Evolutionary conservation across 352 stramenopile species (phyloP).

Genomic region (Aphanomyces stellatus): DNA sequence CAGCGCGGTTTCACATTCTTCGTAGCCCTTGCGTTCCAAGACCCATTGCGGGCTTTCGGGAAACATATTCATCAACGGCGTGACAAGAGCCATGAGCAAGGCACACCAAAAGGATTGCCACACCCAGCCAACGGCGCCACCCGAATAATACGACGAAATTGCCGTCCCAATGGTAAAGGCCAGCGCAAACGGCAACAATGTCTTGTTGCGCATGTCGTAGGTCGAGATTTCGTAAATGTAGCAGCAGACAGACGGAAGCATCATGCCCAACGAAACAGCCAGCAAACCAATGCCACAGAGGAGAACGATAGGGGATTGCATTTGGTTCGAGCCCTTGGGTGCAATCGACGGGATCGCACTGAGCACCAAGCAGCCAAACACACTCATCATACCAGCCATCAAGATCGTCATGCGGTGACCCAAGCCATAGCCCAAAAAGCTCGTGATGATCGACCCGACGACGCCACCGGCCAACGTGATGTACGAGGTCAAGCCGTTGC

Average conservation of each 20-base stretch:
- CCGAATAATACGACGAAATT: slow-evolving; percentile 56
- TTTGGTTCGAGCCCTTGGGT: not conserved
- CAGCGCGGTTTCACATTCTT: slow-evolving; percentile 62
- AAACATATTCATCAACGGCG: slow-evolving; percentile 75
- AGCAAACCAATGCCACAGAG: slow-evolving; percentile 56
- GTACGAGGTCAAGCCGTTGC: slow-evolving; percentile 56
- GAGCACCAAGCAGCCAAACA: slow-evolving; percentile 53
- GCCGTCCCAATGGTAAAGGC: slow-evolving; percentile 60
- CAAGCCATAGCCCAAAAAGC: slow-evolving; percentile 58
- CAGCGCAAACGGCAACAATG: slow-evolving; percentile 58
- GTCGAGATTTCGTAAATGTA: slow-evolving; percentile 86
- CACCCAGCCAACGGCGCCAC: slow-evolving; percentile 67
- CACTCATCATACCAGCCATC: slow-evolving; percentile 49
- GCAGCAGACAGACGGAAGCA: slow-evolving; percentile 62
- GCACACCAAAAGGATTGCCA: slow-evolving; percentile 79
- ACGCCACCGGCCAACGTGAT: slow-evolving; percentile 52
- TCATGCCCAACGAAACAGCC: slow-evolving; percentile 42
- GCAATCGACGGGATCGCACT: slow-evolving; percentile 16
- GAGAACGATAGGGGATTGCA: slow-evolving; percentile 26
- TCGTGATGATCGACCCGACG: slow-evolving; percentile 41
- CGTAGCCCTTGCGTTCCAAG: slow-evolving; percentile 62
- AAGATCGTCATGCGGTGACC: slow-evolving; percentile 69
- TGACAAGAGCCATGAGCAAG: slow-evolving; percentile 71
- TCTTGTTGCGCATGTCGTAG: slow-evolving; percentile 73
- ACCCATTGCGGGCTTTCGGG: slow-evolving; percentile 81